These are phyloP conservation scores for Trypanosoma caninum DNA, from an alignment of 208 protist species.

Conservation along the genomic window DNA sequence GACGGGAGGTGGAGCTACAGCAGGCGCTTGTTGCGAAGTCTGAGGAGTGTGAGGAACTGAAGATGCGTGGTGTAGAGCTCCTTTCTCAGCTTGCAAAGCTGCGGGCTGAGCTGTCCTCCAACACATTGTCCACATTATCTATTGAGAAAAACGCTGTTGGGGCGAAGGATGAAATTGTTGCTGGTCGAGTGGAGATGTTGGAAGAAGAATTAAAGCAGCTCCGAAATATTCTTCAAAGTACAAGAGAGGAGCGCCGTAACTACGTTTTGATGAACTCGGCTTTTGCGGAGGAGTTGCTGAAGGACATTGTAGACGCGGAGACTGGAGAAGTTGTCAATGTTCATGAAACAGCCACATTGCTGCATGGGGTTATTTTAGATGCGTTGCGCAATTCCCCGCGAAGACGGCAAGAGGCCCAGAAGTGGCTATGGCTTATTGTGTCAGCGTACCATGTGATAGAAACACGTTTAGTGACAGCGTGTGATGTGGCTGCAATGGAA, in stretches of 20 bases:
- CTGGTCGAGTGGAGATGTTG: background rate
- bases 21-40: slow-evolving; percentile 15
- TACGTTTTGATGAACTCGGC: slow-evolving; percentile 1
- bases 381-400: slow-evolving; percentile 33
- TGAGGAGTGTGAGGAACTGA: slow-evolving; percentile 22
- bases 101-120: background rate
- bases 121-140: background rate
- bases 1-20: slow-evolving; percentile 19
- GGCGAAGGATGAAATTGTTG: slow-evolving; percentile 2
- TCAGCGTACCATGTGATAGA: slow-evolving; percentile 66
- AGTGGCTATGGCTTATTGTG: slow-evolving; percentile 66
- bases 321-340: slow-evolving; percentile 53
- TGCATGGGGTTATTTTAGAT: slow-evolving; percentile 63
- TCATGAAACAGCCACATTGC: slow-evolving; percentile 43
- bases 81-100: slow-evolving; percentile 13
- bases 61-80: slow-evolving; percentile 6
- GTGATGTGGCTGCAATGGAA: slow-evolving; percentile 25
- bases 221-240: slow-evolving; percentile 11
- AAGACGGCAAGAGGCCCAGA: slow-evolving; percentile 46
- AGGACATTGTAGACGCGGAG: slow-evolving; percentile 47
- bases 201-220: slow-evolving; percentile 19
- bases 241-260: slow-evolving; percentile 7
- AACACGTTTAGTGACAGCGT: slow-evolving; percentile 53
- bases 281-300: slow-evolving; percentile 32
- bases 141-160: background rate